Percentiles rank a stretch among this genome's conserved stretches.
Evolutionary conservation across 495 filamentous ascomycete genomes (phyloP).

Genomic region (Wilcoxina mikolae): DNA sequence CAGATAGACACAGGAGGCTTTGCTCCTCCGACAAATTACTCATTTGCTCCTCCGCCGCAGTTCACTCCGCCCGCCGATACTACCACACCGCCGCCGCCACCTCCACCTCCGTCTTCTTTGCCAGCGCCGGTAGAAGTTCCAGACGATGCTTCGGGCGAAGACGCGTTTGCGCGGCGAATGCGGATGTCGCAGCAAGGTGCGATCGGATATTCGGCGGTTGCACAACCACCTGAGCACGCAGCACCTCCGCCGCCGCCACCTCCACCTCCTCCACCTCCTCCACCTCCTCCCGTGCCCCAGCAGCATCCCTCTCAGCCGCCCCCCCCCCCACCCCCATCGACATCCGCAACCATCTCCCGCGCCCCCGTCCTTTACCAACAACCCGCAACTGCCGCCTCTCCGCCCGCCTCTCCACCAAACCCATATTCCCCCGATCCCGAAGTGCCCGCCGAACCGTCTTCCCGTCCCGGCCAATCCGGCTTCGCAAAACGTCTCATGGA

Average conservation of each 20-base stretch:
- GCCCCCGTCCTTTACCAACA: constrained; percentile 73
- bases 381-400: constrained; percentile 41
- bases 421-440: constrained; percentile 16
- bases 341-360: constrained; percentile 55
- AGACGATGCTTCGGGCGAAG: constrained; percentile 51
- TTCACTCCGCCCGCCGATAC: constrained; percentile 29
- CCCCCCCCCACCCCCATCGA: constrained; percentile 29
- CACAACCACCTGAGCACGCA: constrained; percentile 8
- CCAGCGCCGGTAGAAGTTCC: constrained; percentile 31
- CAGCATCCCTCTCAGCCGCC: constrained; percentile 30
- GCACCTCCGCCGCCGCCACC: constrained; percentile 30
- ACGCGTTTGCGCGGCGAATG: constrained; percentile 53
- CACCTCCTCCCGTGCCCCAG: no score
- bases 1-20: constrained; percentile 42
- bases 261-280: constrained; percentile 17
- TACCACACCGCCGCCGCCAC: constrained; percentile 26
- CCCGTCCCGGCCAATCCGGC: constrained; percentile 62
- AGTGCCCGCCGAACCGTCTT: constrained; percentile 32
- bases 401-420: constrained; percentile 28
- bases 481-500: constrained; percentile 77
- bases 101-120: constrained; percentile 27
- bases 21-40: constrained; percentile 50
- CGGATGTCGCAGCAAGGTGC: constrained; percentile 32
- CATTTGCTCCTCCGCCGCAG: constrained; percentile 57
- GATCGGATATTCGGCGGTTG: constrained; percentile 34